Conservation (phyloP, 352 stramenopile species). For the Pythium graminicola region DNA sequence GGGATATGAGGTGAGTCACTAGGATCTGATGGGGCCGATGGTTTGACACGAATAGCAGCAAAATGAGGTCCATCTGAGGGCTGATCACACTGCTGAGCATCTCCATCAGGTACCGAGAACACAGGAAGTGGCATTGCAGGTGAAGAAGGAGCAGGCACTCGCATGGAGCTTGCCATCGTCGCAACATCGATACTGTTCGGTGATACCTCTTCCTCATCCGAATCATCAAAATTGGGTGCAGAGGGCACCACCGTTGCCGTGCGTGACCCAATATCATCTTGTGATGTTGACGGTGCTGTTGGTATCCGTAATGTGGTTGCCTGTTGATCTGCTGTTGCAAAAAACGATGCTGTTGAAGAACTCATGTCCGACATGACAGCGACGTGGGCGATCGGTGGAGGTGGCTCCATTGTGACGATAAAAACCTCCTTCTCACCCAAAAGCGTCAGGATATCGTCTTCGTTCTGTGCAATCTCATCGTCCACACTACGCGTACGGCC, state of each 20-base stretch:
- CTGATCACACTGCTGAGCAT: not conserved
- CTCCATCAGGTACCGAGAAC: no score
- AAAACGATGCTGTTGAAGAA: not conserved
- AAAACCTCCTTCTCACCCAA: constrained; percentile 23
- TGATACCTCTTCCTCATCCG: constrained; percentile 27
- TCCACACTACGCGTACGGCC: constrained; percentile 12
- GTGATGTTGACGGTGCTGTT: constrained; percentile 4
- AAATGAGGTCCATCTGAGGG: not conserved
- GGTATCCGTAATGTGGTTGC: constrained; percentile 17
- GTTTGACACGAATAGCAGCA: constrained; percentile 2
- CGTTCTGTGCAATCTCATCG: constrained; percentile 48
- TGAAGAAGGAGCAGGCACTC: not conserved
- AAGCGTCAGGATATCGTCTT: constrained; percentile 50
- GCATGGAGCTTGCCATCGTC: not conserved
- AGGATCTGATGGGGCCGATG: constrained; percentile 17
- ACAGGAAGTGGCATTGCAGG: not conserved
- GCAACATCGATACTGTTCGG: not conserved
- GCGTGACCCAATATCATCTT: constrained; percentile 2
- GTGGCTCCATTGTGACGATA: no score
- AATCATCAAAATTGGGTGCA: constrained; percentile 36
- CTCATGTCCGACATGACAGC: not conserved
- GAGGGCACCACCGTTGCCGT: constrained; percentile 25
- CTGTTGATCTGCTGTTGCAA: not conserved
- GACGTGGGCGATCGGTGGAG: no score
- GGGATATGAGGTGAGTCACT: constrained; percentile 21